Conservation (phyloP, 306 rosid genomes). For the Rubus parviflorus region DNA sequence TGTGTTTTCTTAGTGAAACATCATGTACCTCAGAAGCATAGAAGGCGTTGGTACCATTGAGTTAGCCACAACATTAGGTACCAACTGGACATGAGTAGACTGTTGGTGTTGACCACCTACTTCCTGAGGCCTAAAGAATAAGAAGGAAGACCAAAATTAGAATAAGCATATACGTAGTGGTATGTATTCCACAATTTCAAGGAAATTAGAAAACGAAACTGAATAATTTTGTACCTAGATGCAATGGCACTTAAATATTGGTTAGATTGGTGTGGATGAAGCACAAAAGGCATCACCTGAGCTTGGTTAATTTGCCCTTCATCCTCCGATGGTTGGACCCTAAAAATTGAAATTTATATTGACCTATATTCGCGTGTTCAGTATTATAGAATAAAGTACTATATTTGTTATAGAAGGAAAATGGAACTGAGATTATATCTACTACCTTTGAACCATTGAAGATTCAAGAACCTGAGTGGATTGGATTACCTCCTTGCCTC, state of each 20-base stretch:
- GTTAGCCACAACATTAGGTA: background rate
- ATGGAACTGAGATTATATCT: background rate
- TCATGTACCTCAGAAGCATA: conserved; percentile 22
- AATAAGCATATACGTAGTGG: background rate
- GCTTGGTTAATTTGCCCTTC: conserved; percentile 8
- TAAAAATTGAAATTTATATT: background rate
- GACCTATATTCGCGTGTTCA: background rate
- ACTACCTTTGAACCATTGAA: conserved; percentile 14
- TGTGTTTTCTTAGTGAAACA: background rate
- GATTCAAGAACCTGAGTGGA: conserved; percentile 8
- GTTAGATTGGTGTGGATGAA: background rate
- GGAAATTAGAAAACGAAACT: background rate
- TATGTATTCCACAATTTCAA: background rate
- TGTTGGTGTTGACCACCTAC: conserved; percentile 10
- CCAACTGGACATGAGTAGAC: background rate
- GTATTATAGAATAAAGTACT: background rate
- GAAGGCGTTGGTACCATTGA: conserved; percentile 6
- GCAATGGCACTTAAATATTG: background rate
- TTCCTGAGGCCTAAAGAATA: conserved; percentile 6
- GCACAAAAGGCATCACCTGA: background rate
- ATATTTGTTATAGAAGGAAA: background rate
- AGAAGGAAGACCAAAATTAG: background rate
- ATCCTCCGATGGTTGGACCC: background rate
- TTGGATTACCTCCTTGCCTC: background rate
- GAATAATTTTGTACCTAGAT: background rate